Evolutionary conservation across 2,329 filamentous ascomycete genomes (phyloP).

Genomic region (Colletotrichum scovillei): DNA sequence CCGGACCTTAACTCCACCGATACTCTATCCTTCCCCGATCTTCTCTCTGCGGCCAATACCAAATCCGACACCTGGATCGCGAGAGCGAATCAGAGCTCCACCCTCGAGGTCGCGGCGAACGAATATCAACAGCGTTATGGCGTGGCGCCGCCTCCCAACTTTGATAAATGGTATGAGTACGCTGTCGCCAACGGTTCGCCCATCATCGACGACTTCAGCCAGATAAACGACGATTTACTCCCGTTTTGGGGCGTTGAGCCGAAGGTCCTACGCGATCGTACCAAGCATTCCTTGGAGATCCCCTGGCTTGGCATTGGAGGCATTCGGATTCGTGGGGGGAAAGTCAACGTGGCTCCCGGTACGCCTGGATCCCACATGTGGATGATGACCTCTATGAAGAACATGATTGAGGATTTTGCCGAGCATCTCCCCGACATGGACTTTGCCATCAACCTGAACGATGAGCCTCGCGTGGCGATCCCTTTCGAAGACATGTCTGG

Average conservation of each 20-base stretch:
- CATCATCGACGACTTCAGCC: constrained; percentile 81
- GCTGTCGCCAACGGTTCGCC: constrained; percentile 72
- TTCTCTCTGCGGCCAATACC: constrained; percentile 25
- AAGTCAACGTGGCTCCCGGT: constrained; percentile 53
- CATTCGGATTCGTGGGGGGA: constrained; percentile 70
- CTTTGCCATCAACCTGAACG: constrained; percentile 76
- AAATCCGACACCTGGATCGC: constrained; percentile 35
- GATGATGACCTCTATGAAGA: constrained; percentile 55
- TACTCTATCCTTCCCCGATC: constrained; percentile 16
- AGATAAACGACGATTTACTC: constrained; percentile 76
- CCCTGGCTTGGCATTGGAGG: constrained; percentile 51
- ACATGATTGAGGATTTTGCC: constrained; percentile 76
- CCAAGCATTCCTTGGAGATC: constrained; percentile 45
- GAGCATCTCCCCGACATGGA: constrained; percentile 82
- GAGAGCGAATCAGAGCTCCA: constrained; percentile 38
- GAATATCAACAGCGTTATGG: constrained; percentile 60
- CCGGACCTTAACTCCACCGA: constrained; percentile 10
- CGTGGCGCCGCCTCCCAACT: constrained; percentile 78
- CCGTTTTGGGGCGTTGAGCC: constrained; percentile 82
- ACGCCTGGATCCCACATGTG: constrained; percentile 47
- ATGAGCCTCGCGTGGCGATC: constrained; percentile 44
- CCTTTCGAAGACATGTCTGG: constrained; percentile 7
- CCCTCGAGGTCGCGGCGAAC: constrained; percentile 45
- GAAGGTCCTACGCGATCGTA: constrained; percentile 70
- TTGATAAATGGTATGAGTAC: constrained; percentile 84